A percentile compares a stretch with the other conserved stretches of the same genome.
These are phyloP conservation scores for Corynespora cassiicola DNA, from an alignment of 2,329 filamentous ascomycete genomes.

Conservation along the genomic window DNA sequence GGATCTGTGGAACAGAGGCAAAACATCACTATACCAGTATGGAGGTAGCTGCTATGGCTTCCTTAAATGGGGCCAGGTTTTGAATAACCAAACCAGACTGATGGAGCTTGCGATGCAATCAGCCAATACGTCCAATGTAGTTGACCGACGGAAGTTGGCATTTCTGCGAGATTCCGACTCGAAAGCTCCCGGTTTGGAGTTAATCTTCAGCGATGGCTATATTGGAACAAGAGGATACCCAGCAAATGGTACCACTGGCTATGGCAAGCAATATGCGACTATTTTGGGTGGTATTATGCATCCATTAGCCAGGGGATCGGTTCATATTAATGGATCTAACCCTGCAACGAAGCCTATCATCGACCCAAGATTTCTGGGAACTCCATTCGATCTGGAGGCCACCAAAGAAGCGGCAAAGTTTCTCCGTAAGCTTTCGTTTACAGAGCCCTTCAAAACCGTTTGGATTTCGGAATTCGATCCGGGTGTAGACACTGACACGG, in stretches of 20 bases:
- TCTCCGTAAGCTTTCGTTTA: slow-evolving; percentile 27
- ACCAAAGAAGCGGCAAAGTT: slow-evolving; percentile 19
- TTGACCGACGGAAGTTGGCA: slow-evolving; percentile 28
- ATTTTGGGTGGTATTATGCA: slow-evolving; percentile 38
- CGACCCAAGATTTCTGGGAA: slow-evolving; percentile 27
- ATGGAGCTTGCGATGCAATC: slow-evolving; percentile 15
- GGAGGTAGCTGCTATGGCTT: slow-evolving; percentile 48
- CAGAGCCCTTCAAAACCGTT: slow-evolving; percentile 30
- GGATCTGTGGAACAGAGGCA: slow-evolving; percentile 37
- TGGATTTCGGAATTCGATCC: slow-evolving; percentile 35
- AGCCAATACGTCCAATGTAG: slow-evolving; percentile 15
- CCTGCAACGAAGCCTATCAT: slow-evolving; percentile 19
- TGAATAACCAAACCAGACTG: slow-evolving; percentile 26
- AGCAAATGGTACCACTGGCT: slow-evolving; percentile 24
- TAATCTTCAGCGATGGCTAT: slow-evolving; percentile 54
- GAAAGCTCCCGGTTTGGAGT: slow-evolving; percentile 48
- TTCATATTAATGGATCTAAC: slow-evolving; percentile 24
- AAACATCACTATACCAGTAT: slow-evolving; percentile 48
- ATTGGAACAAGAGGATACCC: slow-evolving; percentile 46
- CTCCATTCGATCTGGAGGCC: slow-evolving; percentile 23
- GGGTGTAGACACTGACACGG: slow-evolving; percentile 19
- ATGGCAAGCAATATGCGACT: slow-evolving; percentile 29
- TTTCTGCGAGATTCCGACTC: slow-evolving; percentile 37
- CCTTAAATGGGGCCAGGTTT: slow-evolving; percentile 49
- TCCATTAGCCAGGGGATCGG: slow-evolving; percentile 31